Conservation (phyloP, 345 rosid genomes). For the Fremontodendron californicum region DNA sequence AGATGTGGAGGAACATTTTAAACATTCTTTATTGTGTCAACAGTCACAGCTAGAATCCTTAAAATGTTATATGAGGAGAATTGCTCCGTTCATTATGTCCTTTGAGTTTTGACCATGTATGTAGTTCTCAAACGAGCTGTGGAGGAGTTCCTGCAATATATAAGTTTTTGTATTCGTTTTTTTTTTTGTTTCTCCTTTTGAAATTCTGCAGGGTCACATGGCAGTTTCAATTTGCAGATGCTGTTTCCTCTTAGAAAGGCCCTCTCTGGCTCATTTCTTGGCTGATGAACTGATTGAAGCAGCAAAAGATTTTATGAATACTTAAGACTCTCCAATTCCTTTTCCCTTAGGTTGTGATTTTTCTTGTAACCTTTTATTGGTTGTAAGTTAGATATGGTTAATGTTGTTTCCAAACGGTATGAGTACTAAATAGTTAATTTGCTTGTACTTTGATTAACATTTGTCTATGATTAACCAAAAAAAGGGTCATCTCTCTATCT, state of each 20-base stretch:
- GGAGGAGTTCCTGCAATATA: slow-evolving; percentile 1
- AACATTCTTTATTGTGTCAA: slow-evolving; percentile 2
- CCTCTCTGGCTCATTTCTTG: neutral
- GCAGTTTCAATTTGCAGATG: slow-evolving; percentile 7
- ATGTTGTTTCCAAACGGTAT: neutral
- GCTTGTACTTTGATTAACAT: neutral
- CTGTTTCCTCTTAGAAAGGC: neutral
- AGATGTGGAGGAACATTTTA: slow-evolving; percentile 10
- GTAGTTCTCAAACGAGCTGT: neutral
- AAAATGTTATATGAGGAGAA: neutral
- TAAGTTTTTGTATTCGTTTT: neutral
- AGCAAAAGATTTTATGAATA: neutral
- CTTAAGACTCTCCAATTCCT: neutral
- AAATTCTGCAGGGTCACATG: slow-evolving; percentile 27
- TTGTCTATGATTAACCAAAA: no score
- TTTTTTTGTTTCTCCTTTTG: slow-evolving; percentile 9
- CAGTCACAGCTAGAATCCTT: neutral
- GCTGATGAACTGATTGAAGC: slow-evolving; percentile 10
- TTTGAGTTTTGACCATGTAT: neutral
- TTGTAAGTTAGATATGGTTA: neutral
- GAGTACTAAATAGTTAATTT: neutral
- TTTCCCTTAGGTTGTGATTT: neutral
- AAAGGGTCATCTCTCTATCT: no score
- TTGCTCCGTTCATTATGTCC: neutral
- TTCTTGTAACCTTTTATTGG: neutral